Conservation (phyloP, 108 stramenopile genomes). For the Cyclostephanos tholiformis region DNA sequence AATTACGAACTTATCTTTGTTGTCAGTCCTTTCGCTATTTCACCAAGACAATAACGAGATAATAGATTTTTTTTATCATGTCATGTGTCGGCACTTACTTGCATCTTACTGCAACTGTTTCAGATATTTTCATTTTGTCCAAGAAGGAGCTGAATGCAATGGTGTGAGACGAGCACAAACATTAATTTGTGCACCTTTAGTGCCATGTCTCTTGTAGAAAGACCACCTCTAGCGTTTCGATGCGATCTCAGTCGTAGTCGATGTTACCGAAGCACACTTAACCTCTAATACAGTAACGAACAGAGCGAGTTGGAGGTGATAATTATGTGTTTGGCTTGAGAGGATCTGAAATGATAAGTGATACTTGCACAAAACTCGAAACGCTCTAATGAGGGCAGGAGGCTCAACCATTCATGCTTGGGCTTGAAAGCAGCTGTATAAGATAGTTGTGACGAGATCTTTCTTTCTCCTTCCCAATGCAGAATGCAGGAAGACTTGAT, state of each 20-base stretch:
- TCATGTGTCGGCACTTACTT: too few relatives aligned
- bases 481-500: constrained; percentile 57
- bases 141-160: too few relatives aligned
- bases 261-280: constrained; percentile 52
- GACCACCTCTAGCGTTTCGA: constrained; percentile 40
- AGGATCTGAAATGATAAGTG: constrained; percentile 42
- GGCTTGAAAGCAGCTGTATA: constrained; percentile 84
- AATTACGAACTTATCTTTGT: neutral
- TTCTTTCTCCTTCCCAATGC: constrained; percentile 66
- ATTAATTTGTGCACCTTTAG: too few relatives aligned
- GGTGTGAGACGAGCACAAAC: too few relatives aligned
- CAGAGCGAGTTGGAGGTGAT: constrained; percentile 22
- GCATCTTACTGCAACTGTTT: too few relatives aligned
- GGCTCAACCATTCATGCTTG: constrained; percentile 83
- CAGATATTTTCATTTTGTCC: too few relatives aligned
- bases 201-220: constrained; percentile 34
- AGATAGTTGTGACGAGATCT: constrained; percentile 81
- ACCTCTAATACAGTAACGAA: constrained; percentile 52
- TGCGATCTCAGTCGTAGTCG: constrained; percentile 55
- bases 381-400: constrained; percentile 84
- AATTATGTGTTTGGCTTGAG: constrained; percentile 81
- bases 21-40: neutral
- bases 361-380: constrained; percentile 76
- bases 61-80: too few relatives aligned
- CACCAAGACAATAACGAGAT: too few relatives aligned